Evolutionary conservation across 1,284 basidiomycete genomes (phyloP).

Genomic region (Vanrija humicola): DNA sequence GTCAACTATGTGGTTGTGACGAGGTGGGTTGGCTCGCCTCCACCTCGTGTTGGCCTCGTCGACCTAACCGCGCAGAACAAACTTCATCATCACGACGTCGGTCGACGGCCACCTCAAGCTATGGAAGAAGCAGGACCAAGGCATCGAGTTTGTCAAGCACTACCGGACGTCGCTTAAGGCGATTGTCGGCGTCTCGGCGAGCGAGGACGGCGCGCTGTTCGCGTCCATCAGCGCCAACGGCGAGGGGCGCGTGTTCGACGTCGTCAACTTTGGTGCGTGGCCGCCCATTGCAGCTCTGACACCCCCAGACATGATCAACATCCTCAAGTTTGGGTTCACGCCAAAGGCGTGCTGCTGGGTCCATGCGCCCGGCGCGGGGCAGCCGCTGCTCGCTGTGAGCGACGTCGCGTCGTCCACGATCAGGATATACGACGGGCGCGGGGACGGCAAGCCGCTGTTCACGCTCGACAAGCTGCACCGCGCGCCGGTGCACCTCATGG

Average conservation of each 20-base stretch:
- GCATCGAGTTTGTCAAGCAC: conserved; percentile 90
- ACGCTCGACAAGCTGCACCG: conserved; percentile 73
- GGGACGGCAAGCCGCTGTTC: conserved; percentile 70
- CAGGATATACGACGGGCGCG: conserved; percentile 87
- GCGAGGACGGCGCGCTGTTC: conserved; percentile 86
- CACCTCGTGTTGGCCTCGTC: not conserved
- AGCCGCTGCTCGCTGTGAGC: conserved; percentile 84
- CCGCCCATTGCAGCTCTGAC: not conserved
- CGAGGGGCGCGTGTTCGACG: conserved; percentile 91
- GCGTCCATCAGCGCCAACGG: conserved; percentile 83
- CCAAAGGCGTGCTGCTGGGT: conserved; percentile 92
- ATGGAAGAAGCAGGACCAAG: conserved; percentile 95
- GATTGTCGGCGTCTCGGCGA: conserved; percentile 76
- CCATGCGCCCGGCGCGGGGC: conserved; percentile 79
- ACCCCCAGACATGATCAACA: conserved; percentile 91
- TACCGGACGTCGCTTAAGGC: conserved; percentile 85
- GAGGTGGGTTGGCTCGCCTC: conserved; percentile 55
- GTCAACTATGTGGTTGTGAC: conserved; percentile 85
- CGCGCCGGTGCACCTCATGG: conserved; percentile 84
- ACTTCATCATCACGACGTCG: conserved; percentile 91
- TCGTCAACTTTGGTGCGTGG: conserved; percentile 83
- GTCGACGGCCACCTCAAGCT: conserved; percentile 93
- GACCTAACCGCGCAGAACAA: conserved; percentile 59
- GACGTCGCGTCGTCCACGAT: conserved; percentile 72
- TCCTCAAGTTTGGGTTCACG: conserved; percentile 79